These are phyloP conservation scores for Candida maesae DNA, from an alignment of 805 yeast species.

Conservation along the genomic window DNA sequence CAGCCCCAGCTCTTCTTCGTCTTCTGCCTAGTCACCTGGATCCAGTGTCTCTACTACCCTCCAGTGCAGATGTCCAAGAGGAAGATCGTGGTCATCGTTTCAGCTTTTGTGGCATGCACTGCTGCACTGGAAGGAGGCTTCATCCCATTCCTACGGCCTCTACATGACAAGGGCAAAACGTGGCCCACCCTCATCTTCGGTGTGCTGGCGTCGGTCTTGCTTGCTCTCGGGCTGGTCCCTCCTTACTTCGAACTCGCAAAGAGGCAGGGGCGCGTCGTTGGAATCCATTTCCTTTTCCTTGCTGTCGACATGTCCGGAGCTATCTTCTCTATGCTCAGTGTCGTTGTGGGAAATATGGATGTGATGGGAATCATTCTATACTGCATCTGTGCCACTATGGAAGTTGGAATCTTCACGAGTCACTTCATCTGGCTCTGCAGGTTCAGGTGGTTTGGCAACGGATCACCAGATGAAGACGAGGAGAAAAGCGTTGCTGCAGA, in stretches of 20 bases:
- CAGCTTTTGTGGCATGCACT: constrained; percentile 38
- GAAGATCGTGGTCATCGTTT: constrained; percentile 37
- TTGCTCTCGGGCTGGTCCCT: constrained; percentile 80
- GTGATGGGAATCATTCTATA: constrained; percentile 69
- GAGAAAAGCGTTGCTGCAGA: constrained; percentile 7
- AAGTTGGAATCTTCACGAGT: constrained; percentile 62
- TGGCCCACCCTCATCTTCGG: constrained; percentile 89
- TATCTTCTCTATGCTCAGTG: constrained; percentile 64
- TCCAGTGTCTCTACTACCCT: constrained; percentile 71
- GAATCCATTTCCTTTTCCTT: constrained; percentile 80
- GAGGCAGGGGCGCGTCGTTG: constrained; percentile 80
- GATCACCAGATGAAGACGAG: constrained; percentile 12
- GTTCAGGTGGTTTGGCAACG: constrained; percentile 28
- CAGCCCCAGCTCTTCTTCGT: constrained; percentile 86
- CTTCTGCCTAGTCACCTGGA: constrained; percentile 64
- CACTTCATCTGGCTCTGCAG: constrained; percentile 59
- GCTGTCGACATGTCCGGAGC: constrained; percentile 81
- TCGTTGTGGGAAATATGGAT: constrained; percentile 56
- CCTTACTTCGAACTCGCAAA: constrained; percentile 84
- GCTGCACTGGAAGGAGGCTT: constrained; percentile 68
- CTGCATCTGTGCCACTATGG: constrained; percentile 60
- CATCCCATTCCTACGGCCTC: constrained; percentile 62
- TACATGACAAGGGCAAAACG: constrained; percentile 44
- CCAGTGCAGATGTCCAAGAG: constrained; percentile 46
- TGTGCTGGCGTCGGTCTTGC: constrained; percentile 67